Conservation (phyloP, 2,329 filamentous ascomycete genomes). For the Rhynchosporium secalis region DNA sequence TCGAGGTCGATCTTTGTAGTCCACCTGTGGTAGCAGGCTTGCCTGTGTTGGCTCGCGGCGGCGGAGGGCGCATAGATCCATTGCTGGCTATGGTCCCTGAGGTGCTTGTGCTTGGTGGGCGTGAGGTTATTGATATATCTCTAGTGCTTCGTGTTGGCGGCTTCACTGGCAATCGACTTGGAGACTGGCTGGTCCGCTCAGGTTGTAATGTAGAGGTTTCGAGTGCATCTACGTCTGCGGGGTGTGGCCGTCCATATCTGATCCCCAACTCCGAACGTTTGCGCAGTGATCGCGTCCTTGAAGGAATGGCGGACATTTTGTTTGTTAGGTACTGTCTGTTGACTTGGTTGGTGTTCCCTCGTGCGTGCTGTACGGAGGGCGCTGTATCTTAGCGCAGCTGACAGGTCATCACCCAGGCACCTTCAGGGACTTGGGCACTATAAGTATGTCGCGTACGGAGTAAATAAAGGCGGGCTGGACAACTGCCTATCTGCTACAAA, state of each 20-base stretch:
- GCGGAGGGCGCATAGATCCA: slow-evolving; percentile 33
- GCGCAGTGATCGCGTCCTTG: slow-evolving; percentile 32
- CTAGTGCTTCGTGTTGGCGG: slow-evolving; percentile 27
- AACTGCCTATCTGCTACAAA: too few relatives aligned
- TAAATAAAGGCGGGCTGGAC: too few relatives aligned
- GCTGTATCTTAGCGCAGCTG: too few relatives aligned
- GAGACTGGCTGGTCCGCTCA: slow-evolving; percentile 33
- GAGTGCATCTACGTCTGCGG: not conserved
- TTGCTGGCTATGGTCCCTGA: slow-evolving; percentile 28
- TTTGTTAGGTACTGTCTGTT: slow-evolving; percentile 9
- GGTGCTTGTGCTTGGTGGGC: slow-evolving; percentile 29
- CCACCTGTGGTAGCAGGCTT: slow-evolving; percentile 27
- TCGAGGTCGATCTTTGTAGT: slow-evolving; percentile 33
- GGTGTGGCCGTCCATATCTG: slow-evolving; percentile 10
- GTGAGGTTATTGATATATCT: slow-evolving; percentile 27
- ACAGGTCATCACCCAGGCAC: too few relatives aligned
- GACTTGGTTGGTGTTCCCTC: not conserved
- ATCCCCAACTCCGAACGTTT: slow-evolving; percentile 22
- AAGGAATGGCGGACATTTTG: slow-evolving; percentile 32
- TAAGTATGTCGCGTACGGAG: too few relatives aligned
- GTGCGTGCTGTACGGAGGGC: too few relatives aligned
- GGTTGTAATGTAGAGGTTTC: slow-evolving; percentile 17
- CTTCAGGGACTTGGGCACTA: too few relatives aligned
- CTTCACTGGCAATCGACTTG: slow-evolving; percentile 39
- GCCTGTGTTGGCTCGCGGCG: slow-evolving; percentile 27